A percentile compares a stretch with the other conserved stretches of the same genome.
Conservation (phyloP, 177 flowering plant genomes). For the Tripterygium wilfordii region DNA sequence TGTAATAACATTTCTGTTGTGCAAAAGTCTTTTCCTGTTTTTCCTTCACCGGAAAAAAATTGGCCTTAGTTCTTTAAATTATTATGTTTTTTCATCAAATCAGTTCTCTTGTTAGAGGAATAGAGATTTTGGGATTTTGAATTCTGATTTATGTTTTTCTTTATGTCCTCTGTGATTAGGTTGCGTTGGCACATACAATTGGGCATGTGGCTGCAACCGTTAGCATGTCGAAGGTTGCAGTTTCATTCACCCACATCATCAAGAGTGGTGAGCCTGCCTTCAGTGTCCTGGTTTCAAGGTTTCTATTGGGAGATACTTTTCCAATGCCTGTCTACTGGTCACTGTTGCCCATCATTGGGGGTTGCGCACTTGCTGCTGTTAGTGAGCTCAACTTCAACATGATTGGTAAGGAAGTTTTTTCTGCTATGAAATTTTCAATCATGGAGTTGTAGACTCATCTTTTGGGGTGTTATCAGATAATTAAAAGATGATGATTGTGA, state of each 20-base stretch:
- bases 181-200: conserved; percentile 51
- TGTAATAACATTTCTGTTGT: too few relatives aligned
- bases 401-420: conserved; percentile 29
- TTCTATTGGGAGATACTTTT: conserved; percentile 41
- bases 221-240: conserved; percentile 54
- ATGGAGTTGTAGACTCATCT: neutral
- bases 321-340: conserved; percentile 43
- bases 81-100: too few relatives aligned
- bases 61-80: too few relatives aligned
- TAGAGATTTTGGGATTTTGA: too few relatives aligned
- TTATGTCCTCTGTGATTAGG: conserved; percentile 28
- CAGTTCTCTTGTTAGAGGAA: too few relatives aligned
- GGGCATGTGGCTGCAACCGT: conserved; percentile 63
- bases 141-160: neutral
- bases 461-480: neutral
- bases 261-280: conserved; percentile 59
- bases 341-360: conserved; percentile 47
- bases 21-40: too few relatives aligned
- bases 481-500: neutral
- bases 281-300: conserved; percentile 48
- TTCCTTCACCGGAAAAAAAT: too few relatives aligned
- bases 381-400: conserved; percentile 64
- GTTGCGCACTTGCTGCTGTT: conserved; percentile 47
- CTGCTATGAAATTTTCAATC: neutral
- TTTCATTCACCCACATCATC: conserved; percentile 55